Evolutionary conservation across 257 asterid genomes (phyloP).

Genomic region (Scutellaria baicalensis): DNA sequence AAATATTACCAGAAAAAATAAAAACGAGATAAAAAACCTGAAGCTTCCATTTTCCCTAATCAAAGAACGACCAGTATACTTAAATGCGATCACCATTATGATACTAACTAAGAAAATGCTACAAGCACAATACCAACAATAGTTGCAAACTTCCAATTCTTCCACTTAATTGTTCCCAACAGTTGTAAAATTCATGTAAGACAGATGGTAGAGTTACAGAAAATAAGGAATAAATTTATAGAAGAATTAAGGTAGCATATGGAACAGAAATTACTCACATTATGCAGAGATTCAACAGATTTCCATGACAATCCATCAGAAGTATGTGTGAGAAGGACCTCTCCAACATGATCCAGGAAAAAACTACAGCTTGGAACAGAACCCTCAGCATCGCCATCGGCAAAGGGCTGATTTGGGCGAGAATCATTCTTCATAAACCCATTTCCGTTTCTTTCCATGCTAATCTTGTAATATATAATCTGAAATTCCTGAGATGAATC

Average conservation of each 20-base stretch:
- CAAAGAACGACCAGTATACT: slow-evolving; percentile 12
- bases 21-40: neutral
- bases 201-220: neutral
- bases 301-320: slow-evolving; percentile 65
- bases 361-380: slow-evolving; percentile 43
- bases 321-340: slow-evolving; percentile 54
- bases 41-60: neutral
- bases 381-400: slow-evolving; percentile 19
- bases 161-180: neutral
- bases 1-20: neutral
- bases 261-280: slow-evolving; percentile 34
- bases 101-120: neutral
- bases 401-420: slow-evolving; percentile 23
- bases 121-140: neutral
- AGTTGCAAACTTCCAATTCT: neutral
- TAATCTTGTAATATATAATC: neutral
- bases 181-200: neutral
- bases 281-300: slow-evolving; percentile 32
- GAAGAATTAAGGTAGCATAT: neutral
- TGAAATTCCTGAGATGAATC: slow-evolving; percentile 11
- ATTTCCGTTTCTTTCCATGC: slow-evolving; percentile 46
- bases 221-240: neutral
- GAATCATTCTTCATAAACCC: slow-evolving; percentile 28
- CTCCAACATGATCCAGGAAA: slow-evolving; percentile 62
- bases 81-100: neutral